These are phyloP conservation scores for Hypomyces rosellus DNA, from an alignment of 2,329 filamentous ascomycete genomes.

Conservation along the genomic window DNA sequence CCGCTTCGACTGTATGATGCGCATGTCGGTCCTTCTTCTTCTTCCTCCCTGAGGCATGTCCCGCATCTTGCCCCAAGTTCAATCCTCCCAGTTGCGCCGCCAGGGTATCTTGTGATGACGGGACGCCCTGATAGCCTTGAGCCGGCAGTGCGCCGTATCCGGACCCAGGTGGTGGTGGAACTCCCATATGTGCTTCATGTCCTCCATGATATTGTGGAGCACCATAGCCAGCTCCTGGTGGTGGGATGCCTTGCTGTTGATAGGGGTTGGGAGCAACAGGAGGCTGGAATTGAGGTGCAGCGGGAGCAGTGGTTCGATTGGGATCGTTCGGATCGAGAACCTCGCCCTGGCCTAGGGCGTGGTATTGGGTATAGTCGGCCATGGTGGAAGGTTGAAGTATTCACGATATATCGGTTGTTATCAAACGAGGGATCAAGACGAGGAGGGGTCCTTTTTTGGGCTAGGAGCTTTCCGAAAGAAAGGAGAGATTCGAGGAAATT, in stretches of 20 bases:
- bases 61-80: conserved; percentile 47
- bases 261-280: conserved; percentile 49
- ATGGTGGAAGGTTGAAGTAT: conserved; percentile 34
- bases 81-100: conserved; percentile 73
- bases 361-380: conserved; percentile 47
- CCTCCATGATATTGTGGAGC: conserved; percentile 19
- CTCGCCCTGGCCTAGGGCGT: conserved; percentile 51
- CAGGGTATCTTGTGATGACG: conserved; percentile 41
- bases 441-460: conserved; percentile 5
- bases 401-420: conserved; percentile 9
- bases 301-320: conserved; percentile 43
- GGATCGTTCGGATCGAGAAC: conserved; percentile 49
- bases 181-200: conserved; percentile 18
- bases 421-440: conserved; percentile 17
- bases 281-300: conserved; percentile 50
- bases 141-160: conserved; percentile 25
- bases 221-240: conserved; percentile 22
- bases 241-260: conserved; percentile 41
- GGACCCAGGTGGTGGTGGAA: conserved; percentile 22
- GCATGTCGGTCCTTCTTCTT: conserved; percentile 96
- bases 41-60: conserved; percentile 49
- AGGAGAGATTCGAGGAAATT: not conserved
- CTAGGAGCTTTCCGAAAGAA: not conserved
- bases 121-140: conserved; percentile 12
- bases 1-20: conserved; percentile 76